Base-by-base conservation (phyloP, 441 rosid species). In the Populus hybrid region DNA sequence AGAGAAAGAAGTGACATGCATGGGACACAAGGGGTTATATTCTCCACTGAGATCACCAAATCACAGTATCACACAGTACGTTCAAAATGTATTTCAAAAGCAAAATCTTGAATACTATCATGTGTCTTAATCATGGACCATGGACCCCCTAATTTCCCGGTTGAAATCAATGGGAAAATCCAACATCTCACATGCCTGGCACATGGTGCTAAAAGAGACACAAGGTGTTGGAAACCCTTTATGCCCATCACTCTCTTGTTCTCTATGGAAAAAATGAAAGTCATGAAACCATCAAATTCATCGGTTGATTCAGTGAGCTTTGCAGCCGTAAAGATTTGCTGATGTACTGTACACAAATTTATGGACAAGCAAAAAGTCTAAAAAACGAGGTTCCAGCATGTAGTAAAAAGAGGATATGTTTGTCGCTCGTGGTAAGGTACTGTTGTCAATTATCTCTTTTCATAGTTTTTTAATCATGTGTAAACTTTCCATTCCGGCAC, bases 101-200 rank as follows among this genome's bases (percentile, higher is more conserved):
- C 28, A 36, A 75, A 6, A 5, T 38, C 16, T 42, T 29, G 50
- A 11, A 4, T 12, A 45, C 3, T 50, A 74, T 61, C 35, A 8
- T 7, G 14, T 50, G 83, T 80, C 83, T 12, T 33, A 67, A 77
- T 80, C 79, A 53, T 21, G 31, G 64, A 53, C 23, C 26, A 64
- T 26, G 73, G 78, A 66, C 70, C 76, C 35, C 76, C 72, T 8
- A 70, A 40, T 59, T 77, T 31, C 28, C 31, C 71, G 77, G 74
- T 36, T 75, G 79, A 24, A 29, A 68, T 67, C 7, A 72, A 29
- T 31, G 7, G 5, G 74, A 71, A 74, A 71, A 66, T 20, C 68
- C 68, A 74, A 79, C 79, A 74, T n/a, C 36, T 6, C 81, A 83
- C 79, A 71, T 83, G 85, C 4, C n/a, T 2, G 18, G 68, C 76